Conservation (phyloP, 208 protist genomes). For the Trichomonas vaginalis region DNA sequence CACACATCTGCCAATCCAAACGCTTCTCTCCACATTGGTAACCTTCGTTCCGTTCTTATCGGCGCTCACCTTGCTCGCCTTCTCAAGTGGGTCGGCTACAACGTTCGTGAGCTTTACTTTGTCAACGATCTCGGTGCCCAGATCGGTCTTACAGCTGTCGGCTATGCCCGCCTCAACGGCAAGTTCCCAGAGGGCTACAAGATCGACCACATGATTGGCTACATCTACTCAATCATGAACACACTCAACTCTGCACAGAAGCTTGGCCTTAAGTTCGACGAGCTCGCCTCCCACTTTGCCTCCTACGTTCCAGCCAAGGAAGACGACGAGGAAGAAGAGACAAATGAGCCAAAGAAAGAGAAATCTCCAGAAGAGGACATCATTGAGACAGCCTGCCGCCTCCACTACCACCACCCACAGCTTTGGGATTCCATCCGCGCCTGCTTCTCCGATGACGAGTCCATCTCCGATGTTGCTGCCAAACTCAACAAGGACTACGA, state of each 20-base stretch:
- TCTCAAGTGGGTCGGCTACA: neutral
- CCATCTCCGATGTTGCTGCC: neutral
- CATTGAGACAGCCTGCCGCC: neutral
- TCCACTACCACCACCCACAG: neutral
- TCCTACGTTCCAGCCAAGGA: neutral
- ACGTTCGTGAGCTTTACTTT: neutral
- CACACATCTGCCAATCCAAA: conserved; percentile 12
- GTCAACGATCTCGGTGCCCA: neutral
- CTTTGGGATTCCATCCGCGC: neutral
- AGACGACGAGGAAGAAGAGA: neutral
- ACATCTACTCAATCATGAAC: neutral
- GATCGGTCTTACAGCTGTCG: neutral
- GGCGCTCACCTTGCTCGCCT: neutral
- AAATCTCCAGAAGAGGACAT: neutral
- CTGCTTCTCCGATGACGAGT: neutral
- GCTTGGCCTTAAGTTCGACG: neutral
- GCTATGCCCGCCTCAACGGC: neutral
- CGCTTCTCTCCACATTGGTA: neutral
- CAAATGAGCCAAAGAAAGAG: neutral
- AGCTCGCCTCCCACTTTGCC: neutral
- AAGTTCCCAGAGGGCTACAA: neutral
- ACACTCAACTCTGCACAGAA: neutral
- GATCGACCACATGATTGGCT: neutral
- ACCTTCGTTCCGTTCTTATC: neutral
- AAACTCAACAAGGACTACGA: neutral